Evolutionary conservation across 371 early-diverging fungal species (phyloP), one percentile per base, ranked within the genome.

Genomic region (Mortierella polycephala): DNA sequence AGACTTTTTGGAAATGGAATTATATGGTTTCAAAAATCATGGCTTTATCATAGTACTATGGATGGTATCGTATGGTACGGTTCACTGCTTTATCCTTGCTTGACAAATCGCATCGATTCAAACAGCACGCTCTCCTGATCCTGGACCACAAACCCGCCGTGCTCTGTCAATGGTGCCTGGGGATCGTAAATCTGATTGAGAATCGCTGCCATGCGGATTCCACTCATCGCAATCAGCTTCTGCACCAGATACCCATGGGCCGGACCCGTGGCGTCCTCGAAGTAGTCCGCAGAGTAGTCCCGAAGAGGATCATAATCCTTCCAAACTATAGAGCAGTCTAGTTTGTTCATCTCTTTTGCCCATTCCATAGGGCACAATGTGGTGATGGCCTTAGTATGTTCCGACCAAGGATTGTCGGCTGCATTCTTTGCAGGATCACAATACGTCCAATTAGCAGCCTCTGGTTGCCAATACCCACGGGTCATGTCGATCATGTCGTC

Each of bases 141-240:
- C 10, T 46, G 23, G 30, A 44, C 37, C 57, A 41, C 13, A 37
- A n/a, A 5, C 7, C 42, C 39, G 13, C 44, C 44, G 9, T 8
- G 14, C 42, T 14, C 10, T 18, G 62, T 20, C 44, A 37, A 51
- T 5, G 64, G 46, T 41, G 51, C 7, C 45, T 60, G 20, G 51
- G 80, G 69, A 39, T 79, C 80, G 14, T 73, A 76, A 44, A 81
- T 71, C 62, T 71, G 59, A 60, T 81, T 81, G 40, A 81, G 67
- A 40, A 81, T 68, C 1, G 72, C 64, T 0, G 81, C 81, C 73
- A 81, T 81, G 20, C 81, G 72, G n/a, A 76, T 45, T 7, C 81
- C 81, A 21, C 76, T 72, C 81, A 72, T 76, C n/a, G 81, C 60
- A 45, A 81, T 72, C 57, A 81, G 59, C 40, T 46, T 71, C 39